phyloP scores from a whole-genome alignment of 2,329 filamentous ascomycete species.

The Aureobasidium pullulans region DNA sequence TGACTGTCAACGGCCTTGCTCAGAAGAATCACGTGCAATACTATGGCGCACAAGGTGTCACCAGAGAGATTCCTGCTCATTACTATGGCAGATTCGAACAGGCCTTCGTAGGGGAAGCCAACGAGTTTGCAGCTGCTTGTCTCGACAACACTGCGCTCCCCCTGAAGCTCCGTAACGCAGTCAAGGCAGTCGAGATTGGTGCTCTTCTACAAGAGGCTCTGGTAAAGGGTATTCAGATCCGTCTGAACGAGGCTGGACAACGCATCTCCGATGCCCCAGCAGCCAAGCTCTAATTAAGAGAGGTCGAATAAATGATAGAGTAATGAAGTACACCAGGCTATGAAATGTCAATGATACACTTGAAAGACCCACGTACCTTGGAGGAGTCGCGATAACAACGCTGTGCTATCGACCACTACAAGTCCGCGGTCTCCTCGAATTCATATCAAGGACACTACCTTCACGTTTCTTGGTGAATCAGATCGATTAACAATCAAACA shows the following conservation, averaged over 20 bases:
- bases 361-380: no score
- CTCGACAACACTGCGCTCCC: constrained; percentile 11
- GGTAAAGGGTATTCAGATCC: constrained; percentile 11
- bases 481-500: no score
- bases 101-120: constrained; percentile 14
- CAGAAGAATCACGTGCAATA: constrained; percentile 12
- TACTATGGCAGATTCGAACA: constrained; percentile 16
- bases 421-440: no score
- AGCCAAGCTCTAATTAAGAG: neutral
- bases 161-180: constrained; percentile 6
- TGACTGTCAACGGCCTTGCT: constrained; percentile 23
- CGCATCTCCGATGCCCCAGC: neutral
- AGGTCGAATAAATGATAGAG: no score
- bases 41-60: constrained; percentile 8
- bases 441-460: no score
- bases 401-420: no score
- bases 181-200: constrained; percentile 15
- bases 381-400: no score
- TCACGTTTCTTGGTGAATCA: no score
- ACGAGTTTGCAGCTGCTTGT: constrained; percentile 14
- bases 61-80: constrained; percentile 12
- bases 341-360: no score
- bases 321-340: neutral
- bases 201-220: constrained; percentile 13
- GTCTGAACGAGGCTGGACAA: constrained; percentile 14